Percentiles rank a stretch among this genome's conserved stretches.
phyloP scores from a whole-genome alignment of 2,329 filamentous ascomycete species.

The Nemania sp. region DNA sequence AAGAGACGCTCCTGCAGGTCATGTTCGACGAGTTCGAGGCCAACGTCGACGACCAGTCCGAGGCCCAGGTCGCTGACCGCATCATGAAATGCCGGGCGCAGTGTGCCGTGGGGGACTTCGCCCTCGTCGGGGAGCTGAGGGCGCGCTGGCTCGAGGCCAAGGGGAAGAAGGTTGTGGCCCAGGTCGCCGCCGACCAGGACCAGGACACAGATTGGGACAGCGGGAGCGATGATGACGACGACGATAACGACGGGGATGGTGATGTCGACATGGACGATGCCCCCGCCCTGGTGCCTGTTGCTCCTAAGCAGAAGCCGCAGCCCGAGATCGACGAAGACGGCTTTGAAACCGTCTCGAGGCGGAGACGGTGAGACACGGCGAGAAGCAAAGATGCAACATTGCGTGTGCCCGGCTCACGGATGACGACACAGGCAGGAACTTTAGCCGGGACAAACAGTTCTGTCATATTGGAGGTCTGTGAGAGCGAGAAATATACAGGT shows the following conservation, averaged over 20 bases:
- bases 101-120: slow-evolving; percentile 67
- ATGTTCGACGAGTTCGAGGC: slow-evolving; percentile 97
- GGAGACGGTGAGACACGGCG: slow-evolving; percentile 55
- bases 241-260: slow-evolving; percentile 60
- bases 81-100: slow-evolving; percentile 71
- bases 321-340: slow-evolving; percentile 81
- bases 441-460: background rate
- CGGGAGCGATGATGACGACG: slow-evolving; percentile 60
- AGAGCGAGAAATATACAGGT: slow-evolving; percentile 34
- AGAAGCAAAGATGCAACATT: slow-evolving; percentile 8
- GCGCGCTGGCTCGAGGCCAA: slow-evolving; percentile 65
- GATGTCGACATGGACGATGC: slow-evolving; percentile 74
- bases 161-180: slow-evolving; percentile 58
- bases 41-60: slow-evolving; percentile 87
- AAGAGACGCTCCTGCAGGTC: slow-evolving; percentile 82
- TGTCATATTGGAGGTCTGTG: slow-evolving; percentile 15
- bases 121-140: slow-evolving; percentile 67
- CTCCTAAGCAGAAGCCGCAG: slow-evolving; percentile 64
- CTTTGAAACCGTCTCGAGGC: slow-evolving; percentile 75
- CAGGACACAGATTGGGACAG: slow-evolving; percentile 59
- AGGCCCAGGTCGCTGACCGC: slow-evolving; percentile 70
- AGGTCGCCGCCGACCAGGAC: slow-evolving; percentile 36
- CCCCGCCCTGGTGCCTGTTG: slow-evolving; percentile 58
- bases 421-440: background rate
- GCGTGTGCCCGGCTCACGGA: background rate